Evolutionary conservation across 2,329 filamentous ascomycete genomes (phyloP), one percentile per base, ranked within the genome.

Genomic region (Alternaria burnsii): DNA sequence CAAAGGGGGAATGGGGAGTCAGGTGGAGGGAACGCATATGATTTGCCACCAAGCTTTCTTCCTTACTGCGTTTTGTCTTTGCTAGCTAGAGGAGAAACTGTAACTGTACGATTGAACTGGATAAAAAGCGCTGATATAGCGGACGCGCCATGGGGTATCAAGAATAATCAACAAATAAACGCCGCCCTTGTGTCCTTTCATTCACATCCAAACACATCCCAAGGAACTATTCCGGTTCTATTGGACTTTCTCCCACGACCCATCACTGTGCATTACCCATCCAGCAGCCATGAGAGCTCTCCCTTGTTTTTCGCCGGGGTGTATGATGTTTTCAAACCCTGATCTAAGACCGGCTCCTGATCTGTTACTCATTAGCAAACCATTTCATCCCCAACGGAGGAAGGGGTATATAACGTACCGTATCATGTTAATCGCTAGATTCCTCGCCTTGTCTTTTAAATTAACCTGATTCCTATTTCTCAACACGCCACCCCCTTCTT

Each of bases 1-100:
- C 86, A 0, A 89, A 88, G 65, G 86, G 86, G 0, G 82, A 88
- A 46, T 89, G 86, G 86, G 81, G 80, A 0, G 80, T 88, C 11
- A 71, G 85, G 60, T 88, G 86, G 86, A 80, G 86, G 61, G 85
- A 87, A 58, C 68, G 68, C 47, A 41, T 66, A 0, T 72, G 18
- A 26, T n/a, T 22, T n/a, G 6, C 5, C 24, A 26, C 24, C 0
- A 26, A 26, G 24, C 24, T 26, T 26, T 26, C 24, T 26, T 26
- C 24, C 24, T 26, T 26, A 7, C 24, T 24, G 24, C 24, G 2
- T 7, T 8, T 24, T 24, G 2, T 8, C 8, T 24, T 26, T 26
- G 24, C 24, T 26, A 26, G 24, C 24, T 26, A 26, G 32, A 20
- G 16, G 12, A 16, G 16, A 20, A 41, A 36, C 43, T 44, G 4